Evolutionary conservation across 1,139 yeast genomes (phyloP).

Genomic region (Suhomyces guaymorum): DNA sequence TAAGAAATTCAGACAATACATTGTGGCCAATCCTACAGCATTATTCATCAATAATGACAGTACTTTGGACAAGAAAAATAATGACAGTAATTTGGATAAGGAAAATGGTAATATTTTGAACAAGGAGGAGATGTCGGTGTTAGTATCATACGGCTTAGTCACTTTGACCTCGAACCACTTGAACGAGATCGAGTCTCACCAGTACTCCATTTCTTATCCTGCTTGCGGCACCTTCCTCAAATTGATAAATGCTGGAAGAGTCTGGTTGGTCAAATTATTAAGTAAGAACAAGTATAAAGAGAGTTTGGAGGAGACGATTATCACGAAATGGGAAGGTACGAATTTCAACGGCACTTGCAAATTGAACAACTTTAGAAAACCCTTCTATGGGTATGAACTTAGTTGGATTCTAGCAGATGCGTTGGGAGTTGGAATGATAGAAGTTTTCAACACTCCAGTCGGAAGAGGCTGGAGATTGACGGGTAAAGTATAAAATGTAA

Average conservation of each 20-base stretch:
- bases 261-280: constrained; percentile 51
- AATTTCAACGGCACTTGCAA: constrained; percentile 29
- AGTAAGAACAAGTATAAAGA: constrained; percentile 52
- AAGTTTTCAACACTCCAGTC: constrained; percentile 67
- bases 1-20: constrained; percentile 26
- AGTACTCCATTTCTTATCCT: constrained; percentile 58
- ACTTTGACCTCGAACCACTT: constrained; percentile 53
- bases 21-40: constrained; percentile 31
- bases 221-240: constrained; percentile 59
- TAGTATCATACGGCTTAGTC: constrained; percentile 55
- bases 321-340: constrained; percentile 51
- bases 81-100: constrained; percentile 24
- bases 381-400: constrained; percentile 60
- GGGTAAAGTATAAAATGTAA: constrained; percentile 34
- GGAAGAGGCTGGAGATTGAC: constrained; percentile 72
- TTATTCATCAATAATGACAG: constrained; percentile 30
- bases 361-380: constrained; percentile 51
- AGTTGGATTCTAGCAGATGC: constrained; percentile 67
- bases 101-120: constrained; percentile 25
- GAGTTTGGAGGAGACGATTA: constrained; percentile 49
- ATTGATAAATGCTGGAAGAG: constrained; percentile 47
- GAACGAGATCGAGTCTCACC: constrained; percentile 48
- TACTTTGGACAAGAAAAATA: constrained; percentile 24
- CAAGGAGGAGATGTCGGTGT: constrained; percentile 27
- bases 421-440: constrained; percentile 68